Evolutionary conservation across 441 rosid genomes (phyloP), one percentile per base, ranked within the genome.

Genomic region (Brassica balearica): DNA sequence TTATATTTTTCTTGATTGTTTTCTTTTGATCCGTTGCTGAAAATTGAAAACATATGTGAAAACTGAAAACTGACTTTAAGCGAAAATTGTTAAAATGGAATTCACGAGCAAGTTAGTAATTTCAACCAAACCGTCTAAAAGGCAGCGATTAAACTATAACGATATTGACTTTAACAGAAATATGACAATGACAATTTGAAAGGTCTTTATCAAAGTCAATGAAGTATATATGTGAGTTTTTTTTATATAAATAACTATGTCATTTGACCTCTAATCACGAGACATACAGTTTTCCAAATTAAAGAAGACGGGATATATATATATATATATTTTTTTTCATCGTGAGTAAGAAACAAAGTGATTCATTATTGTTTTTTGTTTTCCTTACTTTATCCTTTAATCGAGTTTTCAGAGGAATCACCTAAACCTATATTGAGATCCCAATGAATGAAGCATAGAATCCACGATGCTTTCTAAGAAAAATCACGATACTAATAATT

Each of bases 151-250:
- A 69, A 69, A 77, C 38, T 72, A 43, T 20, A 56, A 2, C 25
- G 64, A 20, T 19, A 6, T 59, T 78, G 81, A 78, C 81, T 66
- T 78, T 60, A 60, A 53, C 61, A 65, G 72, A 56, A 65, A 65
- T 27, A 38, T 29, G 62, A 77, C 53, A 46, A 46, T 11, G 80
- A 71, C 71, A 29, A 29, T 56, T 17, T 43, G 63, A 27, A 29
- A 65, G 9, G 68, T 66, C 72, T 29, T 61, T 43, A 27, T 58
- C 77, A 34, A 72, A 29, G 7, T 17, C 14, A 29, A 65, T 43
- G 20, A 10, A 46, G 51, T 66, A 11, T 56, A 46, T 63, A 63
- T 63, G 53, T 4, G 9, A 6, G 36, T 5, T 36, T 69, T 48
- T 25, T 17, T n/a, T n/a, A n/a, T n/a, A 1, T 17, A 17, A 17